Evolutionary conservation across 495 filamentous ascomycete genomes (phyloP), one percentile per base, ranked within the genome.

Genomic region (Coniosporium apollinis): DNA sequence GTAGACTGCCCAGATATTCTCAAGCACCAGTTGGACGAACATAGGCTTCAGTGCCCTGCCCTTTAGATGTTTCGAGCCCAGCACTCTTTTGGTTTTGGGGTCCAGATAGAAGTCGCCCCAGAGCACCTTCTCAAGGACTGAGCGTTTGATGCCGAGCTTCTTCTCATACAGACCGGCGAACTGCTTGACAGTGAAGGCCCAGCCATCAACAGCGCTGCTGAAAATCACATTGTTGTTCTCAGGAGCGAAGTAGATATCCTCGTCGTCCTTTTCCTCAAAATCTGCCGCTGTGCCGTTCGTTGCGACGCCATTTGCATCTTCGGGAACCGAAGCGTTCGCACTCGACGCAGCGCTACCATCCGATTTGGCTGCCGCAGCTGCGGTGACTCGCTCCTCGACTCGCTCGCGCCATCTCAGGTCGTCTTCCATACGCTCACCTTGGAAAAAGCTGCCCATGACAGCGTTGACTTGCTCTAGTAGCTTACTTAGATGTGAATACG

Each of bases 221-320:
- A 99, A 99, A 39, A 99, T 94, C 52, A 99, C 89, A 49, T 99
- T 99, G 45, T 94, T 89, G 48, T 87, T 93, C 52, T 96, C 91
- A 0, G 89, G 89, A 6, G 86, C 82, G 59, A 99, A 99, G 54
- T 99, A 99, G 22, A 99, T 70, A 51, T 93, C 86, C 47, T 96
- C 89, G 51, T 99, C 89, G 49, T 96, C 89, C 46, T 73, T 76
- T 49, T 94, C 89, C 51, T 94, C 75, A 40, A 82, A 99, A 6
- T 56, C 57, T 17, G 53, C 56, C 19, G 52, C 44, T 13, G 50
- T 54, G 34, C 42, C 44, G 19, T 22, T 47, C 7, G 48, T 45
- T 20, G 37, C 48, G 17, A 46, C 28, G 28, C 50, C 54, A 36
- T 80, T 71, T 1, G 58, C 49, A 4, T 55, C 55, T 7, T 62